phyloP scores from a whole-genome alignment of 441 rosid species.

The Macaranga tanarius region DNA sequence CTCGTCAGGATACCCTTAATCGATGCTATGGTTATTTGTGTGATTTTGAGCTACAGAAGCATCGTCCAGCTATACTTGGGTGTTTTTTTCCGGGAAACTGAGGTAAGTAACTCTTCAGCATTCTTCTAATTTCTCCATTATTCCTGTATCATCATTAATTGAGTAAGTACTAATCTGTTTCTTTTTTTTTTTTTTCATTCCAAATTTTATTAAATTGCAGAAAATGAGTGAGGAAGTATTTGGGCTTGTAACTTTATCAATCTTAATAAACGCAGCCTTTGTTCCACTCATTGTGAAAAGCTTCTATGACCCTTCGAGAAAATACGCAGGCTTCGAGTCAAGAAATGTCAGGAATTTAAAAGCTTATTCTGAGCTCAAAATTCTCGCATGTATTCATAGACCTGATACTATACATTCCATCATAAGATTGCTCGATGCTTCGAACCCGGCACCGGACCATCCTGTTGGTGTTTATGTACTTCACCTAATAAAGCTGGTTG shows the following conservation, averaged over 20 bases:
- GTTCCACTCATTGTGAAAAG: constrained; percentile 38
- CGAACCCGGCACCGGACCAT: constrained; percentile 31
- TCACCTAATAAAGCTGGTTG: constrained; percentile 51
- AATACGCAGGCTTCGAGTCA: constrained; percentile 42
- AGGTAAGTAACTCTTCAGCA: background rate
- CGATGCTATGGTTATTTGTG: constrained; percentile 29
- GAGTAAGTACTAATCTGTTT: too few species aligned
- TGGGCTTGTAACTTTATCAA: background rate
- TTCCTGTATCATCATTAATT: background rate
- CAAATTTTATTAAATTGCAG: constrained; percentile 16
- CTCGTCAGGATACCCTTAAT: constrained; percentile 16
- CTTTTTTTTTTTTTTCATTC: too few species aligned
- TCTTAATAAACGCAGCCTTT: constrained; percentile 30
- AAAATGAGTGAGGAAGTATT: background rate
- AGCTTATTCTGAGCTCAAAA: constrained; percentile 26
- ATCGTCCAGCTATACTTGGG: constrained; percentile 23
- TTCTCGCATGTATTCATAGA: constrained; percentile 54
- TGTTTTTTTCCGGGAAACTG: background rate
- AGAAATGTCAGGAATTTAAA: constrained; percentile 36
- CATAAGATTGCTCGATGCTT: constrained; percentile 34
- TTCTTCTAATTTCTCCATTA: too few species aligned
- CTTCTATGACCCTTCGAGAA: constrained; percentile 49
- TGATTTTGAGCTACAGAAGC: constrained; percentile 36
- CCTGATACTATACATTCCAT: constrained; percentile 39
- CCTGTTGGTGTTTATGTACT: constrained; percentile 40